phyloP scores from a whole-genome alignment of 129 eudicot species.

The Heracleum sosnowskyi region DNA sequence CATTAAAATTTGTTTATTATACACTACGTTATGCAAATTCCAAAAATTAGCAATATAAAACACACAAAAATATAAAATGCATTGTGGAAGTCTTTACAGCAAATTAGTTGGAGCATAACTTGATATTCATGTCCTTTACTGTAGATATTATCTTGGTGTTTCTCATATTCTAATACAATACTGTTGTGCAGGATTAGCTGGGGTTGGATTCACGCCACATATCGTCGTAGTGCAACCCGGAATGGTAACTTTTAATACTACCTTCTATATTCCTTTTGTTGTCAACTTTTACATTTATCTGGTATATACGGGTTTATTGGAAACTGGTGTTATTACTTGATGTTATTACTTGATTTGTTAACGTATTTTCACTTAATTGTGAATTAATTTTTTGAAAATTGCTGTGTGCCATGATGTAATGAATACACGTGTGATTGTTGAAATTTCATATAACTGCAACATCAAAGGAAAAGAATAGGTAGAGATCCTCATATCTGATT shows the following conservation, averaged over 20 bases:
- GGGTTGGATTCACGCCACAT: conserved; percentile 53
- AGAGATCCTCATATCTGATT: neutral
- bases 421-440: neutral
- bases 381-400: neutral
- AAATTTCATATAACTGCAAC: neutral
- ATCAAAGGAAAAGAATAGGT: neutral
- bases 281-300: neutral
- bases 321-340: neutral
- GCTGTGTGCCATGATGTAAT: neutral
- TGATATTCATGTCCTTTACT: neutral
- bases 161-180: neutral
- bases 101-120: no score
- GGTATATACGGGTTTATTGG: neutral
- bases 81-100: no score
- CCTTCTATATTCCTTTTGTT: conserved; percentile 10
- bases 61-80: no score
- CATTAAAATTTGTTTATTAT: no score
- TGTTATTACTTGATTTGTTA: neutral
- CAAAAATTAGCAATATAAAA: no score
- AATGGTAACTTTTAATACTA: conserved; percentile 29
- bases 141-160: neutral
- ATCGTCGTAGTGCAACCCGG: conserved; percentile 44
- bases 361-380: no score
- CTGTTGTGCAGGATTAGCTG: conserved; percentile 39
- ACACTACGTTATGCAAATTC: no score